Conservation (phyloP, 2,329 filamentous ascomycete species). For the Ophiostoma perfectum region DNA sequence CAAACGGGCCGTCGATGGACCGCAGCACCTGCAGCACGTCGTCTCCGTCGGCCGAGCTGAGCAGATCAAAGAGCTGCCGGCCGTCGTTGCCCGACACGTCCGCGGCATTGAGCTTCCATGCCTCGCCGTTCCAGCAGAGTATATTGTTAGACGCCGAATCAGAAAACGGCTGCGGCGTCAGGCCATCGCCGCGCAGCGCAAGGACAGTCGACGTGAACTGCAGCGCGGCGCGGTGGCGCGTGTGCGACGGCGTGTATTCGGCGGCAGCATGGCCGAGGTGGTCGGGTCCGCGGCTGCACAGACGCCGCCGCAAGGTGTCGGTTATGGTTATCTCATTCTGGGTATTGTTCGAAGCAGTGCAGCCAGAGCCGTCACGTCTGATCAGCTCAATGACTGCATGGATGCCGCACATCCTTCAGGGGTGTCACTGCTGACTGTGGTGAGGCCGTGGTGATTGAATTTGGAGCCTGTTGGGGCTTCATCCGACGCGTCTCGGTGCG, state of each 20-base stretch:
- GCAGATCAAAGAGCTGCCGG: constrained; percentile 55
- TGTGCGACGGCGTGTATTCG: constrained; percentile 27
- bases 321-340: constrained; percentile 28
- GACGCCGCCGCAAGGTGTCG: constrained; percentile 29
- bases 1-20: constrained; percentile 73
- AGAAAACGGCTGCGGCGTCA: constrained; percentile 67
- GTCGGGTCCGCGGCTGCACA: constrained; percentile 56
- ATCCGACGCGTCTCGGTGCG: not conserved
- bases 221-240: constrained; percentile 37
- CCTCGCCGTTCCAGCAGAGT: constrained; percentile 97
- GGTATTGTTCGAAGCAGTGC: not conserved
- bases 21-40: constrained; percentile 43
- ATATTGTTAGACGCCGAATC: constrained; percentile 38
- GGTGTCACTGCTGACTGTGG: not conserved
- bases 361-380: constrained; percentile 18
- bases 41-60: not conserved
- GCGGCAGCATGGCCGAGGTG: constrained; percentile 44
- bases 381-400: constrained; percentile 45
- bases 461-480: not conserved
- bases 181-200: constrained; percentile 70
- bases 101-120: constrained; percentile 64
- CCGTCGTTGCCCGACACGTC: constrained; percentile 66
- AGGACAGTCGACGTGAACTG: constrained; percentile 79
- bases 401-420: constrained; percentile 54
- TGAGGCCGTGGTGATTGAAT: not conserved